Base-by-base conservation (phyloP, 805 yeast genomes). In the Yarrowia alimentaria region DNA sequence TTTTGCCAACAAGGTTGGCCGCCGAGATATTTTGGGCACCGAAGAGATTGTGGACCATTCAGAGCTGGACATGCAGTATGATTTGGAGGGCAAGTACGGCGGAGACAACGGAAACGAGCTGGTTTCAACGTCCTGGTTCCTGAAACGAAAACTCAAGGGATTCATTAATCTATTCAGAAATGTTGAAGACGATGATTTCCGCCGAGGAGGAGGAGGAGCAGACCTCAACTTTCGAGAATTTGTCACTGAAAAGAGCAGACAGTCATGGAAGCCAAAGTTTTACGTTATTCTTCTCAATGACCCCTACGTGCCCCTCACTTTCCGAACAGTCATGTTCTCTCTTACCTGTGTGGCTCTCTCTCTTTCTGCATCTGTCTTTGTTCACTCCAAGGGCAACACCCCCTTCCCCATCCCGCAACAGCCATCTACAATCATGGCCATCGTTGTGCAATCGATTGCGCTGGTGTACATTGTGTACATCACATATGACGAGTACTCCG, bases 341-440 rank as follows among this genome's bases (percentile, higher is more conserved):
- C 72, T 88, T 33, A 79, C 87, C 10, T 67, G 78, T 0, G 67
- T 81, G 26, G 87, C 96, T 0, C 71, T 91, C 56, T 93, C 80
- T 0, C 63, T 91, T 19, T 89, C 97, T 0, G 87, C 50, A 79
- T 73, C 62, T 58, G 66, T 49, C 17, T 65, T 54, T 30, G 62
- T 60, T 13, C 62, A 59, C 62, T 70, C 54, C 67, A 77, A 5
- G 56, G 63, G 33, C 51, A 61, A 51, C 38, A 50, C 22, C 16
- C 60, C 61, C 49, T 18, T 32, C 21, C 61, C 68, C 10, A 66
- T 86, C 6, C 70, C 75, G 6, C 95, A 85, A 62, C 89, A 85
- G 61, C 84, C 99, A 13, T 83, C 95, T 58, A 86, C 98, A 0
- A 81, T 90, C 35, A 88, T 93, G 95, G 93, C 97, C 3, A 76